Percentiles rank a stretch among this genome's conserved stretches.
phyloP scores from a whole-genome alignment of 2,329 filamentous ascomycete genomes.

The Penicillium sp. region DNA sequence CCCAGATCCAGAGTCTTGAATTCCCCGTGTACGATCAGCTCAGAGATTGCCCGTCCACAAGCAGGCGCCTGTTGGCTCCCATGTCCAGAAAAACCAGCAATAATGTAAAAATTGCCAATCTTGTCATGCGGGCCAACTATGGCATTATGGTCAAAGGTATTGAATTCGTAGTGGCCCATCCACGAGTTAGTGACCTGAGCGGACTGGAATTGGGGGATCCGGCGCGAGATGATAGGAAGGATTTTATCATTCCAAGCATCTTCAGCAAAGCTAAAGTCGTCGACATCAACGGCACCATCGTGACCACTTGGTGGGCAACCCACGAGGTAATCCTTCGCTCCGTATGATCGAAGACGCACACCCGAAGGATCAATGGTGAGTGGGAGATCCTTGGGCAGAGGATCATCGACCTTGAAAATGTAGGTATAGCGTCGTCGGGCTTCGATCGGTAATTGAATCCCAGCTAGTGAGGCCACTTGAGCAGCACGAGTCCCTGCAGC shows the following conservation, averaged over 20 bases:
- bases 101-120: constrained; percentile 17
- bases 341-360: constrained; percentile 20
- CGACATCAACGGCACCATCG: constrained; percentile 19
- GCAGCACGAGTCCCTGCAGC: background rate
- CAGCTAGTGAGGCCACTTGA: background rate
- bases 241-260: constrained; percentile 19
- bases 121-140: constrained; percentile 15
- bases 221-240: constrained; percentile 16
- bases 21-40: constrained; percentile 16
- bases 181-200: constrained; percentile 18
- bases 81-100: constrained; percentile 11
- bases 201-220: constrained; percentile 13
- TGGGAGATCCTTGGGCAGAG: constrained; percentile 17
- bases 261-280: constrained; percentile 20
- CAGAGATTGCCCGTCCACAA: constrained; percentile 18
- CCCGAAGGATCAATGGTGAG: constrained; percentile 21
- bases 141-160: constrained; percentile 24
- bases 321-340: constrained; percentile 18
- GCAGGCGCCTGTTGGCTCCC: constrained; percentile 21
- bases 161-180: constrained; percentile 26
- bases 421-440: constrained; percentile 22
- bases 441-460: constrained; percentile 15
- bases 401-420: constrained; percentile 18
- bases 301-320: constrained; percentile 20
- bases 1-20: constrained; percentile 16